A percentile compares a stretch with the other conserved stretches of the same genome.
phyloP scores from a whole-genome alignment of 192 early-diverging fungal genomes.

The Coemansia umbellata region DNA sequence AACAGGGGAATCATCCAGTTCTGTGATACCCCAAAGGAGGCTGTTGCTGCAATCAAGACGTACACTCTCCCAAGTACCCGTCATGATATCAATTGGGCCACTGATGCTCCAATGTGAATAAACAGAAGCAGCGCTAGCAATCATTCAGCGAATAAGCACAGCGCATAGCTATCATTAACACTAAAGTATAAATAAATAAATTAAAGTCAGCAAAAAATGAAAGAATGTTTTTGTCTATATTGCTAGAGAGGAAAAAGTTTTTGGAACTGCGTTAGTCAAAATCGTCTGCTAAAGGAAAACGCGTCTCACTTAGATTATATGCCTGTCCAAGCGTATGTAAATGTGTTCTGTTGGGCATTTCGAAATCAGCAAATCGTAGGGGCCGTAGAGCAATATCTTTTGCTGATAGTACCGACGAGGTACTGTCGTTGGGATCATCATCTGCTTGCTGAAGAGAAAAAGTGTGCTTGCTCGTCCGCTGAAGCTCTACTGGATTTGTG shows the following conservation, averaged over 20 bases:
- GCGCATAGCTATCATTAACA: too few relatives aligned
- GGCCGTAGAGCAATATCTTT: constrained; percentile 27
- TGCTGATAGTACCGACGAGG: background rate
- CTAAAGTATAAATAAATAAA: too few relatives aligned
- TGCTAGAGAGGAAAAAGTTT: too few relatives aligned
- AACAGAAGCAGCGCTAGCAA: background rate
- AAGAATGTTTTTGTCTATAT: too few relatives aligned
- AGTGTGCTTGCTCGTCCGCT: constrained; percentile 14
- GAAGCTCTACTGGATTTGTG: constrained; percentile 36
- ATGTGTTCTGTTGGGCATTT: constrained; percentile 18
- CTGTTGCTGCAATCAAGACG: constrained; percentile 51
- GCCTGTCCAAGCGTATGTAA: constrained; percentile 27
- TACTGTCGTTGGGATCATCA: background rate
- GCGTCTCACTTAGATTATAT: constrained; percentile 31
- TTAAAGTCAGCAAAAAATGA: too few relatives aligned
- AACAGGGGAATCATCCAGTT: constrained; percentile 56
- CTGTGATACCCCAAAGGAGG: constrained; percentile 58
- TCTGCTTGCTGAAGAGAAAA: background rate
- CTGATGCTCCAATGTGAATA: background rate
- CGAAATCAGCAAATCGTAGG: constrained; percentile 32
- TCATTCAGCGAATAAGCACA: background rate
- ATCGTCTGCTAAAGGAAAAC: constrained; percentile 10
- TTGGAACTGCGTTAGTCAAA: too few relatives aligned
- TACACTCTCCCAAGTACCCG: constrained; percentile 52
- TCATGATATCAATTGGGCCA: constrained; percentile 54